Conservation (phyloP, 192 early-diverging fungal species). For the Ambispora gerdemannii region DNA sequence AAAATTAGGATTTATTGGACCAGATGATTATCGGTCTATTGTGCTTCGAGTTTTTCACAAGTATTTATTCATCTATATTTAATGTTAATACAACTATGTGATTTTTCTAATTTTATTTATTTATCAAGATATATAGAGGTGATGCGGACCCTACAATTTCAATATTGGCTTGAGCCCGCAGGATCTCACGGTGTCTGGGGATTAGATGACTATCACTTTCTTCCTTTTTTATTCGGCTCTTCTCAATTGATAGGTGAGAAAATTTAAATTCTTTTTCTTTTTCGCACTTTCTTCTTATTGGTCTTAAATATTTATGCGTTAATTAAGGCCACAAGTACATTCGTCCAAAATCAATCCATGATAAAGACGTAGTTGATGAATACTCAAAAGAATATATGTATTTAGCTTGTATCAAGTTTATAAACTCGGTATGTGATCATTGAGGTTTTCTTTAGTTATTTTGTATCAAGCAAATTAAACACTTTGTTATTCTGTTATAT, state of each 20-base stretch:
- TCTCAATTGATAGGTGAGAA: slow-evolving; percentile 70
- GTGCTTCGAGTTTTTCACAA: slow-evolving; percentile 75
- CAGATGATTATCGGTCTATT: slow-evolving; percentile 69
- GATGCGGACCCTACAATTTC: slow-evolving; percentile 86
- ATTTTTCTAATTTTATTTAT: background rate
- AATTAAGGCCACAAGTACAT: slow-evolving; percentile 79
- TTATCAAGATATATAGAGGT: slow-evolving; percentile 71
- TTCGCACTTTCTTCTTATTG: too few relatives aligned
- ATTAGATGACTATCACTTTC: slow-evolving; percentile 95
- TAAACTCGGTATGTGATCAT: slow-evolving; percentile 76
- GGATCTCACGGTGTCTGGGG: slow-evolving; percentile 99
- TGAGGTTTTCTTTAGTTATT: too few relatives aligned
- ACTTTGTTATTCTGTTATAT: too few relatives aligned
- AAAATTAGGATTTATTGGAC: slow-evolving; percentile 64
- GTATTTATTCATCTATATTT: slow-evolving; percentile 35
- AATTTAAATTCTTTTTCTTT: background rate
- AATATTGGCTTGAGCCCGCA: slow-evolving; percentile 96
- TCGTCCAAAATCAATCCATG: slow-evolving; percentile 91
- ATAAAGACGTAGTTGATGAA: slow-evolving; percentile 82
- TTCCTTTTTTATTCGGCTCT: slow-evolving; percentile 92
- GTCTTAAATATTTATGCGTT: background rate
- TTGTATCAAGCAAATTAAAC: too few relatives aligned
- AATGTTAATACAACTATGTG: slow-evolving; percentile 30
- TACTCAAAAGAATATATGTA: slow-evolving; percentile 95
- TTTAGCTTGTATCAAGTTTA: slow-evolving; percentile 88